These are phyloP conservation scores for Coemansia sp. DNA, from an alignment of 192 early-diverging fungal genomes.

Conservation along the genomic window DNA sequence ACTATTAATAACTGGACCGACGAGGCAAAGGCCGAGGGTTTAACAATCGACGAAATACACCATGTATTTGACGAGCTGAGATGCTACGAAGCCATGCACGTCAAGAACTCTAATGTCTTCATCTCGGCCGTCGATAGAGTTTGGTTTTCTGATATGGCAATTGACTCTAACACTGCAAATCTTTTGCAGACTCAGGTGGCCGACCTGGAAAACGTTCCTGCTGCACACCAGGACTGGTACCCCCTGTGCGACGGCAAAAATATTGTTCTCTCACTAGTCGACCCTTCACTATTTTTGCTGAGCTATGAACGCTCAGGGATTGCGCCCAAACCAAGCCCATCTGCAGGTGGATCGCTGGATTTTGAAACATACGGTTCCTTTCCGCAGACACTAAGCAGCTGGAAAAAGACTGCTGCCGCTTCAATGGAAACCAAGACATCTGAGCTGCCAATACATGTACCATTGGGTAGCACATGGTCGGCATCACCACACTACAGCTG, in stretches of 20 bases:
- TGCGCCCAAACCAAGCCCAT: not conserved
- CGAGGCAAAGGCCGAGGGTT: too few species aligned
- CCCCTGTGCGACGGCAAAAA: not conserved
- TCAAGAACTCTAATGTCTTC: too few species aligned
- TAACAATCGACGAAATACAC: too few species aligned
- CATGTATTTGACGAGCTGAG: too few species aligned
- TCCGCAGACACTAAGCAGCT: not conserved
- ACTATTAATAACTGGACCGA: too few species aligned
- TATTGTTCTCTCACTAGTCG: not conserved
- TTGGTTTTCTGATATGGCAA: too few species aligned
- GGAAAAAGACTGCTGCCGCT: not conserved
- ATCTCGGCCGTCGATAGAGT: too few species aligned
- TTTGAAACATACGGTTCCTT: not conserved
- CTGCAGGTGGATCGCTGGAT: not conserved
- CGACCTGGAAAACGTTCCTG: too few species aligned
- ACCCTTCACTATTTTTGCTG: not conserved
- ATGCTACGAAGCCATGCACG: too few species aligned
- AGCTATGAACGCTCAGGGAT: not conserved
- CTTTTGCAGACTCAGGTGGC: too few species aligned
- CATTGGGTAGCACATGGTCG: not conserved
- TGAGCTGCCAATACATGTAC: not conserved
- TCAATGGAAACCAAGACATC: not conserved
- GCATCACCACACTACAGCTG: slow-evolving; percentile 50
- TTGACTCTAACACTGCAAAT: too few species aligned
- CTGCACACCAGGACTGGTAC: slow-evolving; percentile 4